phyloP scores from a whole-genome alignment of 2,329 filamentous ascomycete genomes.

The Biscogniauxia sp. region DNA sequence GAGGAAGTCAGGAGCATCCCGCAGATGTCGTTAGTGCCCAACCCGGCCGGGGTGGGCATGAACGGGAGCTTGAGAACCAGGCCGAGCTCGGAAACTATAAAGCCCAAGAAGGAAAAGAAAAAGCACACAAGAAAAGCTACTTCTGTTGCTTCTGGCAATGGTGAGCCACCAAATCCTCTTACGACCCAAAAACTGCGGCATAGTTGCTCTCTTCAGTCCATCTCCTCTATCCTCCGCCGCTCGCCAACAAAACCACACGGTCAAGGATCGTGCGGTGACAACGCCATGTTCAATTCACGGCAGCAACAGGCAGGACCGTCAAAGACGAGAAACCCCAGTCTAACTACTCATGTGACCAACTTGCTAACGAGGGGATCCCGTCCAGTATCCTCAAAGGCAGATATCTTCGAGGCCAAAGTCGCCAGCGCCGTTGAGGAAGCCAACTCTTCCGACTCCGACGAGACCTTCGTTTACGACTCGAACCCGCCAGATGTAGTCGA shows the following conservation, averaged over 20 bases:
- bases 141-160: conserved; percentile 66
- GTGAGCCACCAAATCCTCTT: conserved; percentile 51
- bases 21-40: conserved; percentile 70
- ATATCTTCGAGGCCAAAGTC: conserved; percentile 96
- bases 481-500: conserved; percentile 74
- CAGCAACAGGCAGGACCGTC: conserved; percentile 19
- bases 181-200: conserved; percentile 37
- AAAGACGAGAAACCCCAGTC: conserved; percentile 28
- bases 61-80: conserved; percentile 79
- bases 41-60: conserved; percentile 60
- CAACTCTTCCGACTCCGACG: conserved; percentile 94
- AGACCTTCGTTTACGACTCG: conserved; percentile 98
- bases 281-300: conserved; percentile 23
- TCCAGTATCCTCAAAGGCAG: conserved; percentile 87
- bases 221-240: conserved; percentile 31
- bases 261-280: conserved; percentile 35
- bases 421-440: conserved; percentile 94
- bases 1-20: conserved; percentile 92
- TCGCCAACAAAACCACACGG: conserved; percentile 36
- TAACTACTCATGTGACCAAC: conserved; percentile 40
- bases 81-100: conserved; percentile 91
- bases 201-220: conserved; percentile 40
- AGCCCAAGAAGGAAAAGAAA: conserved; percentile 91
- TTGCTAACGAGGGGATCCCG: conserved; percentile 43
- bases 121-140: conserved; percentile 73